Conservation (phyloP, 2,329 filamentous ascomycete genomes). For the Sporothrix luriei region DNA sequence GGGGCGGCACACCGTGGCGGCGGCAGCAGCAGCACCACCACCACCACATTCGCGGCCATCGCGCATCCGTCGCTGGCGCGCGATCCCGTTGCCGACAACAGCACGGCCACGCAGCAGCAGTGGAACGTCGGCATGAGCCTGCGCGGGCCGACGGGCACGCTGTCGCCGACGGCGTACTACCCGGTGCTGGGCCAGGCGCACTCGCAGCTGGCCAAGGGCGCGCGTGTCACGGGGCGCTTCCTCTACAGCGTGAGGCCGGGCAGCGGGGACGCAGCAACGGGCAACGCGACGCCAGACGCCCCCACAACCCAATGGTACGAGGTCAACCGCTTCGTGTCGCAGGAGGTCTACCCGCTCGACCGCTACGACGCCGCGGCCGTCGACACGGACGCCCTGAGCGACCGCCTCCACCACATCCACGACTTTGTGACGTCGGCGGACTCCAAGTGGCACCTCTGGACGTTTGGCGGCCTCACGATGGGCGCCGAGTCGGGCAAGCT, state of each 20-base stretch:
- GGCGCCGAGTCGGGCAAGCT: conserved; percentile 33
- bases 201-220: conserved; percentile 29
- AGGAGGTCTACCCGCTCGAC: conserved; percentile 30
- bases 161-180: conserved; percentile 30
- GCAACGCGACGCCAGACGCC: conserved; percentile 5
- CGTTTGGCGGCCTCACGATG: conserved; percentile 24
- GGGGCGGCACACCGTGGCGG: background rate
- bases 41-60: conserved; percentile 23
- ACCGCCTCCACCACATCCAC: conserved; percentile 32
- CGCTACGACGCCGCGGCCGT: conserved; percentile 28
- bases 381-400: conserved; percentile 25
- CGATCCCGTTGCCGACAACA: conserved; percentile 27
- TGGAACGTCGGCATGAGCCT: conserved; percentile 33
- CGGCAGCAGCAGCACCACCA: no score
- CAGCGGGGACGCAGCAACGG: no score
- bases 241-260: conserved; percentile 23
- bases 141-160: conserved; percentile 26
- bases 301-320: conserved; percentile 31
- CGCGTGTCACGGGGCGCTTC: conserved; percentile 24
- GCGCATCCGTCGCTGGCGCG: conserved; percentile 29
- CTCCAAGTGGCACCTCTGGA: conserved; percentile 31
- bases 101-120: conserved; percentile 24
- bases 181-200: conserved; percentile 32
- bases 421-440: conserved; percentile 30
- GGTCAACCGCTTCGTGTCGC: conserved; percentile 28